A percentile compares a stretch with the other conserved stretches of the same genome.
phyloP scores from a whole-genome alignment of 805 yeast genomes.

The Metschnikowia arizonensis region DNA sequence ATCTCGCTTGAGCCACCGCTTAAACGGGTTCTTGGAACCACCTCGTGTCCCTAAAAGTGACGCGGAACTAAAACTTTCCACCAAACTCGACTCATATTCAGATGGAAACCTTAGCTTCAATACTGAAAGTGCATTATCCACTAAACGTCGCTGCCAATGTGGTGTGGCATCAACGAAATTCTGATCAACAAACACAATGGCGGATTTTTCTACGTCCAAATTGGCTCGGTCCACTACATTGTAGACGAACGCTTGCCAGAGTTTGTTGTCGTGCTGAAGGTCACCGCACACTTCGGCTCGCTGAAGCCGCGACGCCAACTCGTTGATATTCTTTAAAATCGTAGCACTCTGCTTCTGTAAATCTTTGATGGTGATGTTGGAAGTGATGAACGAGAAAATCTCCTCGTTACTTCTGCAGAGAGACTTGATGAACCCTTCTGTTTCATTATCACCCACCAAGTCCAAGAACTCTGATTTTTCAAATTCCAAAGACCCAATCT shows the following conservation, averaged over 20 bases:
- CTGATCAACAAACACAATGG: slow-evolving; percentile 29
- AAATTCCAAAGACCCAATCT: slow-evolving; percentile 46
- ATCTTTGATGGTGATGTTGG: slow-evolving; percentile 41
- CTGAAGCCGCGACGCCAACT: slow-evolving; percentile 29
- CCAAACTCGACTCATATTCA: slow-evolving; percentile 11
- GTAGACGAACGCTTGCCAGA: slow-evolving; percentile 36
- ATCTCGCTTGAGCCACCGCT: slow-evolving; percentile 34
- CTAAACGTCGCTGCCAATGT: slow-evolving; percentile 25
- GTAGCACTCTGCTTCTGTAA: slow-evolving; percentile 38
- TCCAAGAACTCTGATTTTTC: slow-evolving; percentile 48
- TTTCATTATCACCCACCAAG: slow-evolving; percentile 36
- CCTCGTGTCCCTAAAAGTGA: slow-evolving; percentile 24
- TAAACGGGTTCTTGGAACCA: slow-evolving; percentile 35
- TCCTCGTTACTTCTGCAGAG: slow-evolving; percentile 27
- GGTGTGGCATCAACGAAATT: slow-evolving; percentile 19
- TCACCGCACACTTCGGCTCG: slow-evolving; percentile 32
- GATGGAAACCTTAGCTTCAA: slow-evolving; percentile 32
- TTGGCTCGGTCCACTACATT: slow-evolving; percentile 29
- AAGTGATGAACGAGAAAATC: slow-evolving; percentile 37
- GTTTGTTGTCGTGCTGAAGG: slow-evolving; percentile 19
- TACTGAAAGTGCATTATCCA: slow-evolving; percentile 30
- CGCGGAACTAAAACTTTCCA: slow-evolving; percentile 22
- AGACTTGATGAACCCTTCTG: slow-evolving; percentile 55
- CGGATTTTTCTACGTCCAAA: slow-evolving; percentile 30
- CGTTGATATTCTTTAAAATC: slow-evolving; percentile 28